Evolutionary conservation across 208 protist genomes (phyloP), one percentile per base, ranked within the genome.

Genomic region (Trypanosoma theileri): DNA sequence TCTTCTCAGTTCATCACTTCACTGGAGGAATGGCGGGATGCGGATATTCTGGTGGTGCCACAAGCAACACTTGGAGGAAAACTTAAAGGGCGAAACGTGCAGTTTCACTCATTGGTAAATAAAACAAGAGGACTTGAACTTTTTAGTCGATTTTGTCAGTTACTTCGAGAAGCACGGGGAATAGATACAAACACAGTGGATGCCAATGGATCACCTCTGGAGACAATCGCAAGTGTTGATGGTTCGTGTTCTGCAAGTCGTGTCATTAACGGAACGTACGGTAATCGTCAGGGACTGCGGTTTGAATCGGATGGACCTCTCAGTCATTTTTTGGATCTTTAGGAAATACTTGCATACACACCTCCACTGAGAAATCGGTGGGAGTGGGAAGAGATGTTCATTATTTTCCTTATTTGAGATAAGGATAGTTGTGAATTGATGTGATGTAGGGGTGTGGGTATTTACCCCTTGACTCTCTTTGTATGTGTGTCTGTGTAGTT

Each of bases 51-150:
- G 16, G 77, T 96, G 40, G 82, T 96, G 12, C 91, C 91, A 26
- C 91, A 96, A 66, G 91, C 91, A 11, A 89, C 88, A 10, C 80
- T 96, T 17, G 88, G 85, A n/a, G 91, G 91, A 16, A 94, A 90
- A 66, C 57, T 93, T 45, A 95, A 95, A 65, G 85, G 87, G 0
- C 78, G 91, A 22, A 80, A 79, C 24, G 75, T 93, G 4, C 89
- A 95, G 77, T 96, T 93, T 54, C 87, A 96, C 69, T 58, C 77
- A 10, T 77, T 92, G 21, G 75, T 96, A 35, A 56, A 77, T 54
- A 91, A 93, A 70, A 69, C 81, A 51, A 66, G 68, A 28, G 77
- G 86, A 19, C 65, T 55, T 22, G 53, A 74, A 31, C 59, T 91
- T 41, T 93, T 88, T 72, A 62, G 81, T 44, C 74, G 69, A 42